A percentile compares a stretch with the other conserved stretches of the same genome.
phyloP scores from a whole-genome alignment of 2,329 filamentous ascomycete species.

The Amylocarpus encephaloides region DNA sequence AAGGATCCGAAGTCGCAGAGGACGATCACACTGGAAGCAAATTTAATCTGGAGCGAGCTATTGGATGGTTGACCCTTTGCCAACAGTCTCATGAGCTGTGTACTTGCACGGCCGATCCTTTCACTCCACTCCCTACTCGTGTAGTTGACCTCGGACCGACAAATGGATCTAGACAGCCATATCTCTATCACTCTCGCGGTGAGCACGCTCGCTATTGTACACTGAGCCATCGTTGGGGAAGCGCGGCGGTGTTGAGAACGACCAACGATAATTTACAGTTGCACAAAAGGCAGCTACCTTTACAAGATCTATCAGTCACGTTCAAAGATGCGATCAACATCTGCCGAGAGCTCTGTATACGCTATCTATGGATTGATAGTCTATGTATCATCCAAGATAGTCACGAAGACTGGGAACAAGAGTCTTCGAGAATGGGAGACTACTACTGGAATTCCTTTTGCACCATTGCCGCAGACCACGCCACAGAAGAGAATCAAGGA shows the following conservation, averaged over 20 bases:
- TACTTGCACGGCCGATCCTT: not conserved
- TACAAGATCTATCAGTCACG: not conserved
- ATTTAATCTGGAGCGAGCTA: not conserved
- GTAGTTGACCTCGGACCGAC: not conserved
- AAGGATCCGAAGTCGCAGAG: not conserved
- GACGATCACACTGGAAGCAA: not conserved
- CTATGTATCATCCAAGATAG: constrained; percentile 9
- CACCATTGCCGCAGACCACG: constrained; percentile 3
- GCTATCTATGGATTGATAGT: constrained; percentile 2
- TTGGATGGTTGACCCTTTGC: not conserved
- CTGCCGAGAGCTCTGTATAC: not conserved
- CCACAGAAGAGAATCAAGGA: not conserved
- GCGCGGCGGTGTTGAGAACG: not conserved
- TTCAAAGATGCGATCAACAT: not conserved
- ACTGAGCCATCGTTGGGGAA: not conserved
- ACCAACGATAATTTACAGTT: not conserved
- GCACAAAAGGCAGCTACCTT: not conserved
- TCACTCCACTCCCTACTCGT: not conserved
- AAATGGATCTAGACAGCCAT: not conserved
- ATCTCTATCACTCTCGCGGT: not conserved
- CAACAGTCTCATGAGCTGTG: not conserved
- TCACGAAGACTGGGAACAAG: constrained; percentile 12
- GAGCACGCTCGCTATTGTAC: not conserved
- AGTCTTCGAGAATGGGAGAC: constrained; percentile 2
- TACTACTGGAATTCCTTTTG: constrained; percentile 3